Base-by-base conservation (phyloP, 768 basidiomycete species). In the Mycena chlorophos region DNA sequence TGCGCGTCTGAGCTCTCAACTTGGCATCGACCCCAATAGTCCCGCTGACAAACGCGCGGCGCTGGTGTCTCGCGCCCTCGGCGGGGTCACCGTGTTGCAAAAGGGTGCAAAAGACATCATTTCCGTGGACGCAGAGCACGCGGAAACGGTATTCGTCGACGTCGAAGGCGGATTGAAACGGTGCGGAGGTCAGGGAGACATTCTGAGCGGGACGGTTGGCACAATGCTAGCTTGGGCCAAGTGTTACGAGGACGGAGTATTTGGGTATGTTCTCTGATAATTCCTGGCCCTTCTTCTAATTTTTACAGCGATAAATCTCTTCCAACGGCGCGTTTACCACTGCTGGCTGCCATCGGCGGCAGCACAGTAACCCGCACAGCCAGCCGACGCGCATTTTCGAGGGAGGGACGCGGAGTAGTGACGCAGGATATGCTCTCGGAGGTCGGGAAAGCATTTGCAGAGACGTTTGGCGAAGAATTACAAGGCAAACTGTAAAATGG, bases 141-240 rank as follows among this genome's bases (percentile, higher is more conserved):
- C 79, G 54, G 85, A 88, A 64, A 80, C 82, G 3, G 71, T 94
- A 3, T 77, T 80, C 50, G 84, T 89, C 26, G 85, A 89, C 59
- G 72, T 78, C 0, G 73, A 82, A 51, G 97, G 97, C 1, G 94
- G 96, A 1, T 63, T 91, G 63, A 96, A 96, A 73, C 77, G 97
- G 52, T 95, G 93, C 64, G 96, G 97, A 13, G 97, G 97, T 1
- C 97, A 98, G 69, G 97, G 97, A 0, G 97, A 99, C 71, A 85
- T 99, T 31, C 69, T 98, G 52, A 89, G 88, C 63, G 97, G 97
- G 13, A 78, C 81, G 40, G 88, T 94, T 10, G 97, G 94, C 0
- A 84, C 93, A 2, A 84, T 97, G 68, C 76, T 98, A 63, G 95
- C 95, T 3, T 99, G 97, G 96, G 93, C 90, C 4, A 90, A 89